Percentiles rank a stretch among this genome's conserved stretches.
Conservation (phyloP, 2,329 filamentous ascomycete genomes). For the Clarireedia homoeocarpa region DNA sequence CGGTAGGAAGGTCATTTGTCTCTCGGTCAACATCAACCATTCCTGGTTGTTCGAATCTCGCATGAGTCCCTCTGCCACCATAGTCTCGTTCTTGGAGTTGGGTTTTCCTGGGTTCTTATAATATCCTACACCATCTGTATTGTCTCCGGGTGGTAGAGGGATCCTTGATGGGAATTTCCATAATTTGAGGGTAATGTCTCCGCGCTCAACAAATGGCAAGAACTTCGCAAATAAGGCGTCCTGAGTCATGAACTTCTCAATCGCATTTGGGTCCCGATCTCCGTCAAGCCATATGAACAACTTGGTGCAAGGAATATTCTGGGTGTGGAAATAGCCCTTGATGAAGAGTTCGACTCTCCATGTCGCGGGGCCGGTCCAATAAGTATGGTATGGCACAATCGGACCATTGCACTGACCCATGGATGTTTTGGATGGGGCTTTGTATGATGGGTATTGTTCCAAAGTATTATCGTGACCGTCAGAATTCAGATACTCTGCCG, state of each 20-base stretch:
- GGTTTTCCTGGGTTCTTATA: conserved; percentile 39
- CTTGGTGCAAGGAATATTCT: conserved; percentile 46
- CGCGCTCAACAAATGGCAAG: conserved; percentile 43
- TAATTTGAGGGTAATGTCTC: conserved; percentile 42
- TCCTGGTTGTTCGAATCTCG: conserved; percentile 41
- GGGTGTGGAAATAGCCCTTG: conserved; percentile 49
- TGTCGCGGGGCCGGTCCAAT: conserved; percentile 49
- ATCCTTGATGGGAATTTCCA: conserved; percentile 48
- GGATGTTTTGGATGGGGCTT: conserved; percentile 32
- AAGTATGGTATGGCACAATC: conserved; percentile 47
- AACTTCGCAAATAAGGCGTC: conserved; percentile 46
- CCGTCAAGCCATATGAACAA: conserved; percentile 47
- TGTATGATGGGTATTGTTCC: conserved; percentile 26
- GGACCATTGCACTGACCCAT: conserved; percentile 45
- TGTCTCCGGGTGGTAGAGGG: conserved; percentile 40
- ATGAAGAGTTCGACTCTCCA: conserved; percentile 49
- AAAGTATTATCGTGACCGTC: conserved; percentile 30
- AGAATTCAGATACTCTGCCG: conserved; percentile 28
- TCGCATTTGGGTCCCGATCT: conserved; percentile 41
- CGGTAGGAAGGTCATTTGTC: conserved; percentile 50
- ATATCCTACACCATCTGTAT: conserved; percentile 41
- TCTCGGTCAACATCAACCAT: conserved; percentile 44
- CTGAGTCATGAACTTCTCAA: conserved; percentile 42
- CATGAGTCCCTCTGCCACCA: conserved; percentile 43
- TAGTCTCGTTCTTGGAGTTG: conserved; percentile 27